Base-by-base conservation (phyloP, 306 rosid genomes). In the Carpinus fangiana region DNA sequence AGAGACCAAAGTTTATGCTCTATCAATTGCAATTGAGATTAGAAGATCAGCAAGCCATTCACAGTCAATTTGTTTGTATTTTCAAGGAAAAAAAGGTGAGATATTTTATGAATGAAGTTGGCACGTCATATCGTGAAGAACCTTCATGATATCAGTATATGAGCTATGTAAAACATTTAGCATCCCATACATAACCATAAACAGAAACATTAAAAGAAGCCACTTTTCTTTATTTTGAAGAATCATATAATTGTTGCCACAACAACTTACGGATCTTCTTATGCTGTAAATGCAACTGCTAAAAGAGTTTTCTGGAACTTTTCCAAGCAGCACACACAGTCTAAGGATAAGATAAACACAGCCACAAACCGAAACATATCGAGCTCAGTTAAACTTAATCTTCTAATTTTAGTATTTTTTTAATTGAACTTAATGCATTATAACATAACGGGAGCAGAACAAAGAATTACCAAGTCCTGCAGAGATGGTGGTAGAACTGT, bases 401-500 rank as follows among this genome's bases (percentile, higher is more conserved):
- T 48, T 48, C 52, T 12, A 47, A 47, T 47, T 9, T 10, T 47
- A 47, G 51, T 47, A 12, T 47, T 47, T 47, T 47, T 47, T 47
- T 2, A 47, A 47, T 47, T 21, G 36, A 57, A 57, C 12, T 57
- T 57, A 2, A 57, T 57, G 31, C 26, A 26, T 21, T 21, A 34
- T 54, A n/a, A 77, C 62, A 80, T 45, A 78, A 65, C 12, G 31
- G 73, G 4, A 79, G 73, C 21, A 61, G 75, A 72, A 1, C 55
- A 83, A 72, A 73, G 70, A 85, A 61, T 81, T 90, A 95, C 99
- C 99, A 75, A 93, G 89, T 84, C 99, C 98, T 4, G 99, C 99
- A 36, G 99, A 95, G 80, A 95, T 95, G n/a, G 98, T 95, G 71
- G 99, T 95, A 8, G 99, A 95, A 76, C 99, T 95, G 55, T 95